phyloP scores from a whole-genome alignment of 305 asterid species.

The Rubia balearica region DNA sequence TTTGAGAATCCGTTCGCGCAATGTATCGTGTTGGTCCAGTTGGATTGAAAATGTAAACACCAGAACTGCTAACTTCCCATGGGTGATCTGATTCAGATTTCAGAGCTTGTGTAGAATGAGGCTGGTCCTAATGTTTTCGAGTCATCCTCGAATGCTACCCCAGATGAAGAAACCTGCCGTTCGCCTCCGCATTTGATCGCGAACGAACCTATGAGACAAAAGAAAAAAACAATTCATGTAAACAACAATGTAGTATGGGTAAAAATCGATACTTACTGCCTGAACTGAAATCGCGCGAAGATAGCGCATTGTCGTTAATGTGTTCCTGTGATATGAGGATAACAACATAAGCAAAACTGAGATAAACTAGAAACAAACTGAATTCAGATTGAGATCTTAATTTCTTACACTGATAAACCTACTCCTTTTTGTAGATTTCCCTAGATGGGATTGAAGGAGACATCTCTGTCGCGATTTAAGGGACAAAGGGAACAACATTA shows the following conservation, averaged over 20 bases:
- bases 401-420: slow-evolving; percentile 41
- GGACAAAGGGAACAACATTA: slow-evolving; percentile 3
- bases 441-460: slow-evolving; percentile 54
- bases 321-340: slow-evolving; percentile 34
- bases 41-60: slow-evolving; percentile 39
- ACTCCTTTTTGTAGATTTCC: slow-evolving; percentile 34
- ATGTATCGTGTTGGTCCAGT: slow-evolving; percentile 33
- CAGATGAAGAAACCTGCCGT: slow-evolving; percentile 11
- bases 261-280: slow-evolving; percentile 30
- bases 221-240: neutral
- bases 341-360: neutral
- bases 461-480: slow-evolving; percentile 46
- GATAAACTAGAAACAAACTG: neutral
- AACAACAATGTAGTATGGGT: neutral
- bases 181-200: slow-evolving; percentile 23
- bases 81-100: neutral
- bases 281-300: slow-evolving; percentile 17
- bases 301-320: slow-evolving; percentile 23
- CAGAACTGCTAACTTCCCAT: slow-evolving; percentile 65
- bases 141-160: slow-evolving; percentile 37
- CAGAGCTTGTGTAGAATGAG: slow-evolving; percentile 36
- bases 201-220: slow-evolving; percentile 46
- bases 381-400: neutral
- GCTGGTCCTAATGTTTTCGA: slow-evolving; percentile 47
- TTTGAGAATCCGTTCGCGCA: slow-evolving; percentile 40